Base-by-base conservation (phyloP, 441 rosid species). In the Populus trichocarpa region DNA sequence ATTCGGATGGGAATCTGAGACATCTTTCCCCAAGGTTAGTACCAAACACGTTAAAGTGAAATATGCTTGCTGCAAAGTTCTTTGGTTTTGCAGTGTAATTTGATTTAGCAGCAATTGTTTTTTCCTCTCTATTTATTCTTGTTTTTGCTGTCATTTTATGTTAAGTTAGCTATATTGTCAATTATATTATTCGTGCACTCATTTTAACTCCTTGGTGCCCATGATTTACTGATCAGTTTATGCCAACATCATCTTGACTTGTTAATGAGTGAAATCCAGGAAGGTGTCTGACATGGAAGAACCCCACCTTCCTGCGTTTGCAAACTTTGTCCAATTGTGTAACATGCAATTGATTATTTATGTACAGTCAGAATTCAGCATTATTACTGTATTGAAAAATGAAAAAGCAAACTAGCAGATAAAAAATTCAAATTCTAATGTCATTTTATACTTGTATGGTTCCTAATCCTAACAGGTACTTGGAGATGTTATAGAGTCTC, bases 401-500 rank as follows among this genome's bases (percentile, higher is more conserved):
- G 57, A 46, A 46, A 46, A 46, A 14, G 7, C 20, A 13, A 46
- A 46, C 57, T 13, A 14, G 57, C 57, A 5, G 18, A 46, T 46
- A 46, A 46, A 6, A 46, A 46, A 46, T 46, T 46, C 57, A 46
- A 46, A 13, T 46, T 46, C 50, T 46, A 46, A 46, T 46, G 6
- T 46, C 57, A 46, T 46, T 46, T 4, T 46, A 46, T 46, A 46
- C 57, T 14, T 14, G 20, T 46, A 46, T 14, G 57, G 57, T 69
- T n/a, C 1, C 25, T 4, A 40, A 36, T 71, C 67, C 30, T 18
- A 2, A 26, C 84, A 95, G 99, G 99, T 89, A 23, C 96, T 96
- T n/a, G 98, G 94, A 81, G 98, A 96, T 78, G 83, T 96, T 11
- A 88, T 93, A 2, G 98, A 96, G 80, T 93, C 99, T 16, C 79